Evolutionary conservation across 441 rosid genomes (phyloP).

Genomic region (Aleurites moluccanus): DNA sequence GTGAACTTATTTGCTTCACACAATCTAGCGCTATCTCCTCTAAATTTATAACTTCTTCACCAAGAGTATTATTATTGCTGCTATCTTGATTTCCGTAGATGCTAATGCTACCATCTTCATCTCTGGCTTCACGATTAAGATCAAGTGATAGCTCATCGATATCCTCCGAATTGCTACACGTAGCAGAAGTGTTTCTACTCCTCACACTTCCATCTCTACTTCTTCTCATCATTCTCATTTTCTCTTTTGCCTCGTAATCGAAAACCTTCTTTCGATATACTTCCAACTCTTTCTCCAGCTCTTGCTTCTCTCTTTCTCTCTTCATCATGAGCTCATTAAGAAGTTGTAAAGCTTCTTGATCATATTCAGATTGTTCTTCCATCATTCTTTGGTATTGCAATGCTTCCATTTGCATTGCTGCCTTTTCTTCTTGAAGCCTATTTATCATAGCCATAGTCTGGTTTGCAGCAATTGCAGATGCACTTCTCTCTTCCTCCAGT

Average conservation of each 20-base stretch:
- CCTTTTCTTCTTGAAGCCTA: slow-evolving; percentile 93
- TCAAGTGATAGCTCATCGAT: slow-evolving; percentile 47
- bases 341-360: slow-evolving; percentile 91
- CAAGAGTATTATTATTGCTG: slow-evolving; percentile 40
- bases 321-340: slow-evolving; percentile 79
- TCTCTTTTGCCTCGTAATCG: slow-evolving; percentile 78
- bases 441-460: slow-evolving; percentile 99
- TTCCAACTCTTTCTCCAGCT: slow-evolving; percentile 77
- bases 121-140: slow-evolving; percentile 46
- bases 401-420: slow-evolving; percentile 99
- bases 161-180: slow-evolving; percentile 39
- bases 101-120: slow-evolving; percentile 36
- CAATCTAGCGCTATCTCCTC: slow-evolving; percentile 87
- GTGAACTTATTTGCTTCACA: slow-evolving; percentile 65
- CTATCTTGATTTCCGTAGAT: slow-evolving; percentile 28
- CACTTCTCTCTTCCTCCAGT: slow-evolving; percentile 93
- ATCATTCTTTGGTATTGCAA: slow-evolving; percentile 96
- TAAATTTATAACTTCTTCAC: slow-evolving; percentile 60
- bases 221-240: slow-evolving; percentile 33
- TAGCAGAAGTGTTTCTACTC: slow-evolving; percentile 41
- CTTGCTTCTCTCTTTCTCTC: slow-evolving; percentile 78
- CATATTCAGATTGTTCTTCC: slow-evolving; percentile 96
- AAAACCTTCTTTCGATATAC: slow-evolving; percentile 52
- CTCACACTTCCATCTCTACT: slow-evolving; percentile 36
- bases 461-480: slow-evolving; percentile 87